A percentile compares a stretch with the other conserved stretches of the same genome.
These are phyloP conservation scores for Penicillium corylophilum DNA, from an alignment of 2,329 filamentous ascomycete species.

Conservation along the genomic window DNA sequence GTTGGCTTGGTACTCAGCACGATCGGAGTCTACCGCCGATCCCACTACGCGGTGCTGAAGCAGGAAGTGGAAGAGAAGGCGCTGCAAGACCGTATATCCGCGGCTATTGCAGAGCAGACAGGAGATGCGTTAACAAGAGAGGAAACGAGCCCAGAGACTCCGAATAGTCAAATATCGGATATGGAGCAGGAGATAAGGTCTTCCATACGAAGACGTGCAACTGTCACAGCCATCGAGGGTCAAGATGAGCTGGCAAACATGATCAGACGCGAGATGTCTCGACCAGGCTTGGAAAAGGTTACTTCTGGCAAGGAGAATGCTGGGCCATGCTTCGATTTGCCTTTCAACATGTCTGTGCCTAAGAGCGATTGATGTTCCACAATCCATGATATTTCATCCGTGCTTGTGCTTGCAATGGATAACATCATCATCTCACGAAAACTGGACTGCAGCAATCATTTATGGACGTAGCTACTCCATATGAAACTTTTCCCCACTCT, in stretches of 20 bases:
- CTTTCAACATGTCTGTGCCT: slow-evolving; percentile 4
- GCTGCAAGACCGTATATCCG: slow-evolving; percentile 9
- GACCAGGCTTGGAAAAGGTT: slow-evolving; percentile 1
- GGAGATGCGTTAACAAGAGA: neutral
- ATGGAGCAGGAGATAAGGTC: neutral
- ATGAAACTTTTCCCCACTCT: too few species aligned
- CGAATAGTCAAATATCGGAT: neutral
- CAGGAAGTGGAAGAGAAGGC: slow-evolving; percentile 17
- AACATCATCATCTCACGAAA: neutral
- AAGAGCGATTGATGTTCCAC: neutral
- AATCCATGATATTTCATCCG: neutral
- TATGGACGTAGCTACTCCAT: too few species aligned
- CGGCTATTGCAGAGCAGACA: slow-evolving; percentile 7
- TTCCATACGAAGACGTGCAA: neutral
- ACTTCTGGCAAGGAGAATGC: slow-evolving; percentile 4
- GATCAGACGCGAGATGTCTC: slow-evolving; percentile 15
- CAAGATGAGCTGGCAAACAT: slow-evolving; percentile 6
- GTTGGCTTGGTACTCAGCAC: slow-evolving; percentile 12
- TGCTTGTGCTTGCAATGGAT: neutral
- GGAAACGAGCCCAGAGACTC: neutral
- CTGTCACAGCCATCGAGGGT: neutral
- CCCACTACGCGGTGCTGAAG: slow-evolving; percentile 18
- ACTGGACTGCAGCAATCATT: neutral
- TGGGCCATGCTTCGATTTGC: slow-evolving; percentile 15
- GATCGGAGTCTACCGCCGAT: slow-evolving; percentile 22